Evolutionary conservation across 129 eudicot species (phyloP), one percentile per base, ranked within the genome.

Genomic region (Artemisia argyi): DNA sequence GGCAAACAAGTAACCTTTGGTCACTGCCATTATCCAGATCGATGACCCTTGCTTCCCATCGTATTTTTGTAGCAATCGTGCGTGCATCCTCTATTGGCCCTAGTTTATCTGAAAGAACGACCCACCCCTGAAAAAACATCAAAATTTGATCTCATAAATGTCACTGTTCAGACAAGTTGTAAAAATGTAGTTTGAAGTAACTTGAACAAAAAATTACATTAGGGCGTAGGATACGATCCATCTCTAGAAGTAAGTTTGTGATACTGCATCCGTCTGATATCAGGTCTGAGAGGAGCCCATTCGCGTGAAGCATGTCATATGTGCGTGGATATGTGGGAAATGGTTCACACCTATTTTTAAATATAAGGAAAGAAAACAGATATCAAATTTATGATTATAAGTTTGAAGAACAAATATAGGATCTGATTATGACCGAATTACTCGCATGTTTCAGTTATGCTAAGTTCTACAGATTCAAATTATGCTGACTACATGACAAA

Each of bases 301-400:
- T 89, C 16, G 90, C 98, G 72, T 93, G 97, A 71, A 93, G 96
- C 92, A 93, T 71, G 82, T 93, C 98, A 57, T 93, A 93, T 53
- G 98, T 85, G 3, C 98, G 88, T 49, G 98, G 97, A 78, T 93
- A 93, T 39, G 98, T 93, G 17, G 98, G 98, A 76, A 93, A 93
- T 20, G 98, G 90, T 70, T 93, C 92, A 64, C 98, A 85, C 98
- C 98, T 93, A 47, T 17, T 20, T 11, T 48, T 62, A 11, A 48
- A 30, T 39, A 35, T 39, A 39, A 39, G 9, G 46, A 16, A 47
- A 22, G 6, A 26, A 48, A 59, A 16, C 10, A 42, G 19, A 51
- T 50, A 20, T 63, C 32, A 54, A 54, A 19, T 42, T 39, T 3
- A 18, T 39, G 28, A 51, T 35, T 19, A 32, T 12, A 73, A 11